Evolutionary conservation across 345 rosid species (phyloP).

Genomic region (Heritiera littoralis): DNA sequence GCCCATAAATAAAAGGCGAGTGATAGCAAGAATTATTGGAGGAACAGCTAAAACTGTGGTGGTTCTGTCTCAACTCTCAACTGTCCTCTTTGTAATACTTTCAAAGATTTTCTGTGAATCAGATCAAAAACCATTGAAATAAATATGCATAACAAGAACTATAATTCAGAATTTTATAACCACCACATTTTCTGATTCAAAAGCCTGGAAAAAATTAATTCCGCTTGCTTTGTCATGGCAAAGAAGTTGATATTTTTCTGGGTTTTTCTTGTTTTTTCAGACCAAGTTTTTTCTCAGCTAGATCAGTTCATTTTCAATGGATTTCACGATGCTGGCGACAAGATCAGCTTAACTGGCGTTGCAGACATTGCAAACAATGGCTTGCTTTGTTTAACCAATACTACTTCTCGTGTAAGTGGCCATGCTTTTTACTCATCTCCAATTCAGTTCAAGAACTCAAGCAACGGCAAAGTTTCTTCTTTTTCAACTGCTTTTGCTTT

Average conservation of each 20-base stretch:
- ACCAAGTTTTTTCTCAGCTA: slow-evolving; percentile 35
- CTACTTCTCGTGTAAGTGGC: slow-evolving; percentile 51
- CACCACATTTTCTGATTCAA: neutral
- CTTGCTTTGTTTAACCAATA: slow-evolving; percentile 58
- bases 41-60: too few species aligned
- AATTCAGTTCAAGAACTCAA: slow-evolving; percentile 51
- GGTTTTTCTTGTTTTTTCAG: slow-evolving; percentile 30
- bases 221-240: slow-evolving; percentile 32
- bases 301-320: slow-evolving; percentile 48
- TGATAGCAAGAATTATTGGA: too few species aligned
- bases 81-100: too few species aligned
- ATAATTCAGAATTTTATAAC: neutral
- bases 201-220: neutral
- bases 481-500: slow-evolving; percentile 86
- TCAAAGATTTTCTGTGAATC: too few species aligned
- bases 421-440: slow-evolving; percentile 82
- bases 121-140: too few species aligned
- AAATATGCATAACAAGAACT: neutral
- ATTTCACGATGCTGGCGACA: slow-evolving; percentile 39
- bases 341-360: slow-evolving; percentile 48
- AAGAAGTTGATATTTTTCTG: slow-evolving; percentile 26
- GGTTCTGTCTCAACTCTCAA: too few species aligned
- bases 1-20: too few species aligned
- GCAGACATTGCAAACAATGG: slow-evolving; percentile 58
- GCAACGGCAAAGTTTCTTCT: slow-evolving; percentile 45